A percentile compares a stretch with the other conserved stretches of the same genome.
Conservation (phyloP, 257 asterid species). For the Rauvolfia tetraphylla region DNA sequence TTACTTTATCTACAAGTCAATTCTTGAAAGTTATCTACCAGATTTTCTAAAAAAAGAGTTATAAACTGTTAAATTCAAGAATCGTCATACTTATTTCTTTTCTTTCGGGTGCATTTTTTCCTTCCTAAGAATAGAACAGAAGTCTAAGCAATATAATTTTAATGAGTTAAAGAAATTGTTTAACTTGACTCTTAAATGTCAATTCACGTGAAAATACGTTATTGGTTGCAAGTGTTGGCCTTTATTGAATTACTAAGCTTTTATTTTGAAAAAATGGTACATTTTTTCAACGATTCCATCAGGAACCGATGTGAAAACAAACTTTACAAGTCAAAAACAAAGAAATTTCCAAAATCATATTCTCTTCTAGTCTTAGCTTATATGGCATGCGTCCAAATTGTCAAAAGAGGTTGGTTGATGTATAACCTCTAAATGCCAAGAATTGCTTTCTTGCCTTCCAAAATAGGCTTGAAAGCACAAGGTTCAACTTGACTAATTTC, state of each 20-base stretch:
- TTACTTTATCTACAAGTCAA: not conserved
- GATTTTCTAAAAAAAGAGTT: too few relatives aligned
- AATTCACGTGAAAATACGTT: too few relatives aligned
- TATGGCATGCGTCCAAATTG: not conserved
- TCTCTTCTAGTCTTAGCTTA: not conserved
- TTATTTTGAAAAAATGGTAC: too few relatives aligned
- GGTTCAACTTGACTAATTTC: not conserved
- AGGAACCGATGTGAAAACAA: conserved; percentile 1
- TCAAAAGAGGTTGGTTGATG: not conserved
- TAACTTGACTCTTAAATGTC: not conserved
- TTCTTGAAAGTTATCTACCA: not conserved
- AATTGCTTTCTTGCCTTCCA: not conserved
- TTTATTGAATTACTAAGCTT: not conserved
- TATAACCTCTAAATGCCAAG: not conserved
- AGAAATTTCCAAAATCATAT: not conserved
- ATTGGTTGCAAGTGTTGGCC: not conserved
- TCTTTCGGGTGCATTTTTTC: too few relatives aligned
- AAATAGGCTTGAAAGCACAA: not conserved
- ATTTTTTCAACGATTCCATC: not conserved
- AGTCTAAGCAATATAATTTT: too few relatives aligned
- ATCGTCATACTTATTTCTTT: too few relatives aligned
- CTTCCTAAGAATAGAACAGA: too few relatives aligned
- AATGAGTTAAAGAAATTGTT: too few relatives aligned
- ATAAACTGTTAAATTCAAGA: too few relatives aligned
- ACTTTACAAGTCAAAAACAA: not conserved